Evolutionary conservation across 257 asterid genomes (phyloP).

Genomic region (Solanum arcanum): DNA sequence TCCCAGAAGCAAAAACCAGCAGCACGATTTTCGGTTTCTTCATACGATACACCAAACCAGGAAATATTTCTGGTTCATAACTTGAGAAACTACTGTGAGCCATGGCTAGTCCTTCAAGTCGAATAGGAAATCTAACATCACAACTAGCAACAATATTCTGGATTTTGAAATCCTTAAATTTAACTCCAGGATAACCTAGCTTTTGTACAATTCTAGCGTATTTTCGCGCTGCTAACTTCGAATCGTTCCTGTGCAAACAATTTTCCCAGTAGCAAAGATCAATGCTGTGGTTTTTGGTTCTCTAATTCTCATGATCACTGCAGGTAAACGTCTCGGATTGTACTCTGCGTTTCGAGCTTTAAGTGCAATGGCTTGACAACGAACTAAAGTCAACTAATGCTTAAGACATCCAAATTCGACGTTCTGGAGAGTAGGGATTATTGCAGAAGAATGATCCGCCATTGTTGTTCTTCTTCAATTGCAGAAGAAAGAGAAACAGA

Average conservation of each 20-base stretch:
- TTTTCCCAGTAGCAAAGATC: not conserved
- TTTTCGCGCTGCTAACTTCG: not conserved
- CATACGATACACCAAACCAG: not conserved
- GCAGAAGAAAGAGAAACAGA: not conserved
- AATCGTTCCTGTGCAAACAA: not conserved
- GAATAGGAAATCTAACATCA: constrained; percentile 22
- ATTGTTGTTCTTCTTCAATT: not conserved
- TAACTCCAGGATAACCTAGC: not conserved
- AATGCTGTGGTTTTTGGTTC: not conserved
- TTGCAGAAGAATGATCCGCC: not conserved
- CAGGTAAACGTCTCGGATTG: constrained; percentile 38
- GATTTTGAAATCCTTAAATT: constrained; percentile 13
- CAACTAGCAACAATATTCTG: constrained; percentile 27
- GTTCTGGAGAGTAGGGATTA: not conserved
- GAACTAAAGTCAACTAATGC: no score
- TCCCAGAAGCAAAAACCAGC: constrained; percentile 8
- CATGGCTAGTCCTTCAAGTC: constrained; percentile 26
- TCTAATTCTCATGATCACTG: not conserved
- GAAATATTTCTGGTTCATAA: not conserved
- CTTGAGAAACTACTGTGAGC: not conserved
- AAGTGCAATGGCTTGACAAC: constrained; percentile 71
- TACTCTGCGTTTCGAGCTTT: constrained; percentile 38
- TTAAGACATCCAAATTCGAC: no score
- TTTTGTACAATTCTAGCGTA: not conserved
- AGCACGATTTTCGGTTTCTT: constrained; percentile 2